Conservation (phyloP, 1,284 basidiomycete species). For the Moniliella sp. region DNA sequence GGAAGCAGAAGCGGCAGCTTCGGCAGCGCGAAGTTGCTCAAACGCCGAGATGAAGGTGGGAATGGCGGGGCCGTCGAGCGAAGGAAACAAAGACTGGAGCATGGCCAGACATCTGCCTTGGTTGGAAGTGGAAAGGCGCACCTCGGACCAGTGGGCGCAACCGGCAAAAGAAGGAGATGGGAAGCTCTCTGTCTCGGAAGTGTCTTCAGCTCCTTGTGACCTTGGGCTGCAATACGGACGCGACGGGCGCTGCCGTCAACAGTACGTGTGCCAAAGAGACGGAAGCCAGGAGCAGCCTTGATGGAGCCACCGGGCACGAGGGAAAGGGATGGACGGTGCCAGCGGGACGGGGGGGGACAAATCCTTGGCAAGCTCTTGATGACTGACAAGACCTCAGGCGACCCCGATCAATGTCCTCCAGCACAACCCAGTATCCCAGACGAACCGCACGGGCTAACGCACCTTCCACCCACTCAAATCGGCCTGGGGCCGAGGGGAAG, state of each 20-base stretch:
- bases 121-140: conserved; percentile 9
- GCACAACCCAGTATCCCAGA: conserved; percentile 75
- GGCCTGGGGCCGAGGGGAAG: conserved; percentile 66
- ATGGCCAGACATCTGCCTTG: too few relatives aligned
- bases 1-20: not conserved
- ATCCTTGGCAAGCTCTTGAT: conserved; percentile 47
- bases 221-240: too few relatives aligned
- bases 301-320: conserved; percentile 32
- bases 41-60: conserved; percentile 21
- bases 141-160: too few relatives aligned
- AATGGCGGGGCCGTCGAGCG: too few relatives aligned
- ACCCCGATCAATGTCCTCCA: conserved; percentile 63
- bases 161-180: too few relatives aligned
- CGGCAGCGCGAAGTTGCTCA: conserved; percentile 3
- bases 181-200: too few relatives aligned
- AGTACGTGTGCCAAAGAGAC: conserved; percentile 35
- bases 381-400: conserved; percentile 19
- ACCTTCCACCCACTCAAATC: conserved; percentile 90
- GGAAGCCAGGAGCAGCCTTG: conserved; percentile 33
- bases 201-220: too few relatives aligned
- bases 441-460: conserved; percentile 72
- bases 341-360: conserved; percentile 47
- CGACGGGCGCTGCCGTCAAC: too few relatives aligned
- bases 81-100: too few relatives aligned
- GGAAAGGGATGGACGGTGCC: conserved; percentile 48